Evolutionary conservation across 2,329 filamentous ascomycete genomes (phyloP), one percentile per base, ranked within the genome.

Genomic region (Arthrinium phaeospermum): DNA sequence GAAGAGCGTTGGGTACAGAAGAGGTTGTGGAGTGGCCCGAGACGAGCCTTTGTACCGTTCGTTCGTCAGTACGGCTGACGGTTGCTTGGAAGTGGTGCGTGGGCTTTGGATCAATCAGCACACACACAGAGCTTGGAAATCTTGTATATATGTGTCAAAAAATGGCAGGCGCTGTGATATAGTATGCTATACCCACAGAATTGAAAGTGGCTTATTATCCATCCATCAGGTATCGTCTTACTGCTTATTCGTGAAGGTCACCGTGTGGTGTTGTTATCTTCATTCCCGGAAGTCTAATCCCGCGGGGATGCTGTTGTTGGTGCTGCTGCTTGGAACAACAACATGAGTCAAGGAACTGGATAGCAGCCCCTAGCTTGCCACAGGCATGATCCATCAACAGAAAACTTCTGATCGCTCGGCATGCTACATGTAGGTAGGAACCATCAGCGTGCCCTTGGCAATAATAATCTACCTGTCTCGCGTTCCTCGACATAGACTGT

Each of bases 91-190:
- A 64, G 57, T 22, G 41, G 34, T 19, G 57, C 34, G 34, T 64
- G 34, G 57, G 34, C 57, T 64, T 64, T 64, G 57, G 57, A 37
- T 64, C 57, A 64, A 22, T 19, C 57, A 64, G 51, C 16, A 34
- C 57, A 14, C 16, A 34, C 57, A 14, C 19, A n/a, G 57, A 64
- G 22, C 57, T 64, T 41, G 57, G 57, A 41, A 64, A 64, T 64
- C 22, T 64, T 64, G 57, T 64, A 64, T 64, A 64, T 64, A 64
- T 64, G 57, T 64, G 30, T 41, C 34, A 64, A 64, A 51, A 37
- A 64, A 64, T 13, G 57, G 57, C 57, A 64, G 41, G 34, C 57
- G 34, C 34, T 41, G 57, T 64, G 57, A 64, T 64, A 64, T 61
- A 61, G 57, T 64, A 64, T 64, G 57, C 10, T 34, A 64, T 64